Evolutionary conservation across 192 early-diverging fungal genomes (phyloP), one percentile per base, ranked within the genome.

Genomic region (Entophlyctis helioformis): DNA sequence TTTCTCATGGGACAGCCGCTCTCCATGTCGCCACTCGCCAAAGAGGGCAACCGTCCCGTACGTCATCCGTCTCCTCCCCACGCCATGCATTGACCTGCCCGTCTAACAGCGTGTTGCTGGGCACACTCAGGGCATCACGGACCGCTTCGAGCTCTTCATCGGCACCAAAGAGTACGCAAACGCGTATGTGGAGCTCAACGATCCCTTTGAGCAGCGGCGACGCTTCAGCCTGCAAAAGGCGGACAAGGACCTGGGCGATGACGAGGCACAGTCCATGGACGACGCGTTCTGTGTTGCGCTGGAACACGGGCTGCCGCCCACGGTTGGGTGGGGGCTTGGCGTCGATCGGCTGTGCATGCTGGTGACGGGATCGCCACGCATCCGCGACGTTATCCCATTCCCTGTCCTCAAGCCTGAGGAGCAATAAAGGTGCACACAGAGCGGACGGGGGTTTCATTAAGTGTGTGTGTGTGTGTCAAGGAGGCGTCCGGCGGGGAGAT

Each of bases 251-350:
- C 39, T 51, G 21, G 86, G 86, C 5, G 85, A 92, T 48, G 69
- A 71, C 16, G 89, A 92, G 51, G 83, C 83, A 2, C 83, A 80
- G 36, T 53, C 63, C 9, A 64, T 78, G 32, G 89, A 92, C 48
- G 53, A 64, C 11, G 79, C 67, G 2, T 92, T 87, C 51, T 80
- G 76, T 45, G 63, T 66, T 31, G 84, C 86, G 11, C 63, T 92
- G 7, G 87, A 92, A 47, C 84, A 78, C 48, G 89, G 81, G 0
- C 57, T 92, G 16, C 87, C 89, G 9, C 89, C 89, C 1, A 88
- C 89, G 1, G 83, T 72, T 16, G 89, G 89, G 15, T 92, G 86
- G 85, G 89, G 89, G 1, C 81, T 92, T 74, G 89, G 89, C 3
- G 63, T 92, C 2, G 89, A 92, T 62, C 68, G 89, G 9, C 64